Conservation (phyloP, 208 protist genomes). For the Crithidia bombi region DNA sequence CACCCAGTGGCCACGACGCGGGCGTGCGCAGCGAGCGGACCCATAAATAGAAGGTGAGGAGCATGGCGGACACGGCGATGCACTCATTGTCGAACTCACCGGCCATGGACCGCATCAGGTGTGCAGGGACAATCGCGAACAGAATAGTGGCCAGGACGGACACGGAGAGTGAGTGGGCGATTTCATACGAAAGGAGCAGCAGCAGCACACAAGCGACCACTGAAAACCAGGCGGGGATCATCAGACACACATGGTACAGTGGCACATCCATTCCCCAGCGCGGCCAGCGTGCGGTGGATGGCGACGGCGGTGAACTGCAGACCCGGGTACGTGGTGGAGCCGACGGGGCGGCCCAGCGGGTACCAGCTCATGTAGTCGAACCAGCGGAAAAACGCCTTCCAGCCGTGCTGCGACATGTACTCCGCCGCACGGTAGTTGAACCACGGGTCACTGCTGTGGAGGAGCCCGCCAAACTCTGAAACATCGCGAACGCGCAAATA, state of each 20-base stretch:
- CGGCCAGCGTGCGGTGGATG: conserved; percentile 90
- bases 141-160: conserved; percentile 85
- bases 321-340: conserved; percentile 98
- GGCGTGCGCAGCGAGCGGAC: conserved; percentile 58
- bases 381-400: conserved; percentile 98
- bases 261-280: conserved; percentile 77
- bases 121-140: conserved; percentile 69
- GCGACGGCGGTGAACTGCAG: conserved; percentile 96
- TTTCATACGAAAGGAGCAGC: conserved; percentile 80
- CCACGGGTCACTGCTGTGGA: conserved; percentile 95
- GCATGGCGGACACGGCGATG: conserved; percentile 97
- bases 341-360: conserved; percentile 97
- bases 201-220: conserved; percentile 89
- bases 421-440: conserved; percentile 94
- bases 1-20: conserved; percentile 54
- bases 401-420: conserved; percentile 93
- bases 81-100: conserved; percentile 99
- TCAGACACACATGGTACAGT: conserved; percentile 97
- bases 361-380: conserved; percentile 98
- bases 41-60: conserved; percentile 96
- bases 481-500: conserved; percentile 70
- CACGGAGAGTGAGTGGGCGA: conserved; percentile 76
- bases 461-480: conserved; percentile 80
- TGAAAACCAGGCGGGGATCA: conserved; percentile 94
- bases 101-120: conserved; percentile 98